Evolutionary conservation across 169 alveolate genomes (phyloP).

Genomic region (Plasmodium vivax): DNA sequence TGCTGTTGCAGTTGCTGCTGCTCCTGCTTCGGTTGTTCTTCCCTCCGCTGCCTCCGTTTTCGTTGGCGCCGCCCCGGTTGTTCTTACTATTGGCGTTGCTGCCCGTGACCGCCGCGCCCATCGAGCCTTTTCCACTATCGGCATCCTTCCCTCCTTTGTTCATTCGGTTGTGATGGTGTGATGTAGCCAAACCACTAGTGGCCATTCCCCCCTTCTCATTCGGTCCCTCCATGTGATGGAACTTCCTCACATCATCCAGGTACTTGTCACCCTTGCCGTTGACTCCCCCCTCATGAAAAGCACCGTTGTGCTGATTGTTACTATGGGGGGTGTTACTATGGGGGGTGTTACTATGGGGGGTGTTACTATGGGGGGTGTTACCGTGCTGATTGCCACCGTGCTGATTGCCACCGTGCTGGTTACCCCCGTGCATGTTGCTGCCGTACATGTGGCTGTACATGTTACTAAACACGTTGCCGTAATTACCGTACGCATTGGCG

Average conservation of each 20-base stretch:
- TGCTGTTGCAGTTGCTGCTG: background rate
- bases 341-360: no score
- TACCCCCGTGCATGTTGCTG: background rate
- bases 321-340: no score
- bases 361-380: no score
- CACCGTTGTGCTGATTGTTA: background rate
- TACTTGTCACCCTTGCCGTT: slow-evolving; percentile 14
- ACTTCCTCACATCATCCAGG: slow-evolving; percentile 18
- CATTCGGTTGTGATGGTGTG: background rate
- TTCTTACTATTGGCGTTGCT: background rate
- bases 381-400: no score
- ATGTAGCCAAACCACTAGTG: background rate
- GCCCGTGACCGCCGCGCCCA: background rate
- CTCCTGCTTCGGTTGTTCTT: background rate
- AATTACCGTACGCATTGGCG: slow-evolving; percentile 4
- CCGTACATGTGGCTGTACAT: background rate
- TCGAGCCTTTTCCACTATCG: background rate
- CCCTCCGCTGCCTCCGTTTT: background rate
- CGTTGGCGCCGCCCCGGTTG: background rate
- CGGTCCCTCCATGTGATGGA: background rate
- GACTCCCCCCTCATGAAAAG: background rate
- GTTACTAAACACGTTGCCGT: background rate
- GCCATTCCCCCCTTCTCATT: slow-evolving; percentile 10
- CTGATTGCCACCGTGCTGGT: background rate
- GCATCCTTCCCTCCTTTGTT: background rate